Evolutionary conservation across 1,139 yeast species (phyloP), one percentile per base, ranked within the genome.

Genomic region (Yamadazyma taylorii): DNA sequence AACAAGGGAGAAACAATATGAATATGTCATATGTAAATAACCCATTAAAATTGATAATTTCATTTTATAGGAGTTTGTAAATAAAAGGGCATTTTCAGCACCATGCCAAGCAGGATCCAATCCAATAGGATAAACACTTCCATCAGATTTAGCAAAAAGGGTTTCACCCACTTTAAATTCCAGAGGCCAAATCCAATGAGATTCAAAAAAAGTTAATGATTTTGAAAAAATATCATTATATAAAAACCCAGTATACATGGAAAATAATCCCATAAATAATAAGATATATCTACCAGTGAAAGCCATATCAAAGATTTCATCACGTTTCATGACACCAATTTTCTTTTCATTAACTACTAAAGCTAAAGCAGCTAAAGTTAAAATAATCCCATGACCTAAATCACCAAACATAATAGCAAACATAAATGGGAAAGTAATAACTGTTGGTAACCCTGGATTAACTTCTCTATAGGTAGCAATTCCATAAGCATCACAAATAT

Each of bases 381-480:
- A 63, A 40, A 85, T 71, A 45, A 84, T 70, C 3, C 94, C 94
- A 58, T 85, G 94, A 17, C 94, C 94, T 44, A 83, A 61, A 63
- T 85, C 94, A 71, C 94, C 94, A 67, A 85, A 85, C 94, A 85
- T 85, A 49, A 85, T 79, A 24, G 94, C 90, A 63, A 85, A 85
- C 88, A 85, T 81, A 55, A 85, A 85, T 26, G 94, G 94, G 68
- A 85, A 85, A 2, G 94, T 85, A 17, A 85, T 79, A 38, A 82
- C 73, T 2, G 94, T 85, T 21, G 94, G 84, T 46, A 85, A 69
- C 43, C 90, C 94, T 2, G 94, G 87, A 55, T 85, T 85, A 19
- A 85, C 84, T 60, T 85, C 94, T 46, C 84, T 75, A 55, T 85
- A 85, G 13, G 83, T 72, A 5, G 92, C 87, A 44, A 81, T 71